These are phyloP conservation scores for Kazachstania kunashirensis DNA, from an alignment of 805 yeast genomes.

Conservation along the genomic window DNA sequence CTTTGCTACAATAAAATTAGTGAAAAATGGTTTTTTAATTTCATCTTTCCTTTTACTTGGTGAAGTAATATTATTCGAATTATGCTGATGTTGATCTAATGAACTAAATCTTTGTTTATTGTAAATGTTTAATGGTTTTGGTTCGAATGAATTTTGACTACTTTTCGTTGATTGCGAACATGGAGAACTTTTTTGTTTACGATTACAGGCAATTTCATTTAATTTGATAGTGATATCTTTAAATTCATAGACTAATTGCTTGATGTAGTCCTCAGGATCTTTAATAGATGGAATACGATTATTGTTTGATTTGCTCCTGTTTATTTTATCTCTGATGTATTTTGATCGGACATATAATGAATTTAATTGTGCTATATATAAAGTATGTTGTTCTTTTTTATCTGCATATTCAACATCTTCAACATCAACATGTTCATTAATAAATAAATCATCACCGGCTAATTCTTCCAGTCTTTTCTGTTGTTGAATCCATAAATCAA, in stretches of 20 bases:
- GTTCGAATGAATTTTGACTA: constrained; percentile 15
- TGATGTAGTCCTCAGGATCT: constrained; percentile 12
- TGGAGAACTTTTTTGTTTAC: constrained; percentile 9
- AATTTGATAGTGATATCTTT: constrained; percentile 19
- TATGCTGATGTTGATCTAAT: background rate
- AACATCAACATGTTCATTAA: background rate
- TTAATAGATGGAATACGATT: background rate
- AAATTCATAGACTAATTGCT: constrained; percentile 21
- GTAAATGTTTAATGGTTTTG: constrained; percentile 22
- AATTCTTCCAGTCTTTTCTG: constrained; percentile 10
- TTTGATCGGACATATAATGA: constrained; percentile 21
- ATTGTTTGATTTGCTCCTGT: constrained; percentile 6
- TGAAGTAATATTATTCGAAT: background rate
- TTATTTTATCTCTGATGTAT: constrained; percentile 15
- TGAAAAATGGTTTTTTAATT: no score
- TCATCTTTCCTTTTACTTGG: no score
- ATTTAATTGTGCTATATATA: constrained; percentile 22
- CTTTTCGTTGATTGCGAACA: constrained; percentile 12
- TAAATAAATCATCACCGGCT: no score
- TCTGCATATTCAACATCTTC: background rate
- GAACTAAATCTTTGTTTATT: constrained; percentile 10
- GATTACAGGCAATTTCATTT: constrained; percentile 16
- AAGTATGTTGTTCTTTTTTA: constrained; percentile 12
- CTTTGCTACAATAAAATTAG: no score
- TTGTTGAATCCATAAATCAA: constrained; percentile 23